These are phyloP conservation scores for Plantago rigida DNA, from an alignment of 305 asterid species.

Conservation along the genomic window DNA sequence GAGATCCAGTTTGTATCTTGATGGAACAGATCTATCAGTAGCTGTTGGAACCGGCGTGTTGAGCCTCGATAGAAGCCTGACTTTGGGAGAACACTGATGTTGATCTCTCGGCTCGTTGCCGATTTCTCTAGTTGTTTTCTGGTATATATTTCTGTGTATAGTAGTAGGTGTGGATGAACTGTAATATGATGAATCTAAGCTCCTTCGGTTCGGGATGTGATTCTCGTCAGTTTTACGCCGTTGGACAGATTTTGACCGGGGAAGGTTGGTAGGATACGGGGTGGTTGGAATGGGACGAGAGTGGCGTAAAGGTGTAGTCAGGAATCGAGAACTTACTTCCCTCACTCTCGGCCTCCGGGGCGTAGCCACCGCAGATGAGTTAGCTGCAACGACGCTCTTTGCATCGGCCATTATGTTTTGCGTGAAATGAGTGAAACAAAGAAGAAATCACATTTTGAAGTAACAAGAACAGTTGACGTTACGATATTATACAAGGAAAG, in stretches of 20 bases:
- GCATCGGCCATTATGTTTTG: constrained; percentile 28
- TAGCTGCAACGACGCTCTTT: constrained; percentile 24
- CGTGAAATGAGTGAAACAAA: neutral
- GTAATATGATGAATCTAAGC: constrained; percentile 26
- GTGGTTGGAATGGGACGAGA: constrained; percentile 30
- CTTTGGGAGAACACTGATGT: neutral
- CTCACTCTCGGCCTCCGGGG: constrained; percentile 58
- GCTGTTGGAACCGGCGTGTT: constrained; percentile 53
- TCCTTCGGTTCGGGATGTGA: constrained; percentile 30
- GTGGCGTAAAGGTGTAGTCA: constrained; percentile 47
- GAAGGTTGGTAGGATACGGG: constrained; percentile 31
- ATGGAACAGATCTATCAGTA: constrained; percentile 51
- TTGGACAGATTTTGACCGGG: constrained; percentile 44
- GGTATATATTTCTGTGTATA: constrained; percentile 37
- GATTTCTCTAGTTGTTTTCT: constrained; percentile 16
- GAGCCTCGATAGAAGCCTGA: constrained; percentile 40
- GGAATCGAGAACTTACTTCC: constrained; percentile 79
- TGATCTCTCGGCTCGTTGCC: constrained; percentile 5
- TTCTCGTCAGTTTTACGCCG: constrained; percentile 46
- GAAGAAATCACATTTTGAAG: too few species aligned
- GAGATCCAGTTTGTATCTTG: constrained; percentile 48
- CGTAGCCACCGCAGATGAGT: constrained; percentile 23
- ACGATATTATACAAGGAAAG: too few species aligned
- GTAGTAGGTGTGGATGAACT: constrained; percentile 28
- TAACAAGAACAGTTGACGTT: too few species aligned